phyloP scores from a whole-genome alignment of 345 rosid species.

The Salix suchowensis region DNA sequence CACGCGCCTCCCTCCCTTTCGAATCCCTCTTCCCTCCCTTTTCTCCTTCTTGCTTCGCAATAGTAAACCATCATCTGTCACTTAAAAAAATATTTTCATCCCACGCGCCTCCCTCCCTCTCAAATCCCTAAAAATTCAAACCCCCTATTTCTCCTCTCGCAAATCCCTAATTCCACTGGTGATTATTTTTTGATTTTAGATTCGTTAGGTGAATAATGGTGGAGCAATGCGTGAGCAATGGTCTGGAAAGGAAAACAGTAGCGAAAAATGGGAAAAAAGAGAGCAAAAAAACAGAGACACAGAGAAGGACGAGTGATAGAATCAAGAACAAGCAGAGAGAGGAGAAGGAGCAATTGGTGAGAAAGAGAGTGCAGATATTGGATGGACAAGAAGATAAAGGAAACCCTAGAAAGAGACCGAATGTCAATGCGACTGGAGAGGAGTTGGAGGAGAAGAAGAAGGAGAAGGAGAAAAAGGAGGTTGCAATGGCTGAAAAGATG shows the following conservation, averaged over 20 bases:
- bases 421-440: background rate
- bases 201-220: background rate
- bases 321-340: slow-evolving; percentile 31
- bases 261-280: background rate
- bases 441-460: background rate
- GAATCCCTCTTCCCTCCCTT: background rate
- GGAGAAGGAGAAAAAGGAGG: background rate
- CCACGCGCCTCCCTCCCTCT: background rate
- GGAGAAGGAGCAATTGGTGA: slow-evolving; percentile 46
- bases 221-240: background rate
- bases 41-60: too few relatives aligned
- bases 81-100: background rate
- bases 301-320: slow-evolving; percentile 41
- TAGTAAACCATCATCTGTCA: too few relatives aligned
- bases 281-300: background rate
- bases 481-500: slow-evolving; percentile 6
- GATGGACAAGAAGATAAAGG: slow-evolving; percentile 16
- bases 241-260: background rate
- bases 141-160: background rate
- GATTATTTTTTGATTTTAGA: too few relatives aligned
- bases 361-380: slow-evolving; percentile 36
- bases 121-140: background rate
- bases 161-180: background rate
- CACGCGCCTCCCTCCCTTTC: background rate
- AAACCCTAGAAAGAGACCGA: slow-evolving; percentile 11